A percentile compares a stretch with the other conserved stretches of the same genome.
Conservation (phyloP, 2,329 filamentous ascomycete species). For the Chaetomium sp. region DNA sequence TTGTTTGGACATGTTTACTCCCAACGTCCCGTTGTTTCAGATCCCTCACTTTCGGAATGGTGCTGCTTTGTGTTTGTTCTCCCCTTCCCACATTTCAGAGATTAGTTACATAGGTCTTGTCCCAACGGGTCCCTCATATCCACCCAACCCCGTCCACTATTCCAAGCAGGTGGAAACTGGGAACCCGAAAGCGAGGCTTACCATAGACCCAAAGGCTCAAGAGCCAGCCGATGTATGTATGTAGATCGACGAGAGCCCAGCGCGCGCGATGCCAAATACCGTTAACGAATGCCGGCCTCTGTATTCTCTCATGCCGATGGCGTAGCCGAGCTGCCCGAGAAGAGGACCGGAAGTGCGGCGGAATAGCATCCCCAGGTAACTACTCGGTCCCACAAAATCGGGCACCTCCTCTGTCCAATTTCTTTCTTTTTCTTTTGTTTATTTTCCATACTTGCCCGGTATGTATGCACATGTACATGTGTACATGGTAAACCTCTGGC, state of each 20-base stretch:
- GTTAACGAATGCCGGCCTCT: background rate
- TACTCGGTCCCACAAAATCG: background rate
- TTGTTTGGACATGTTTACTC: background rate
- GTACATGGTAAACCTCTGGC: no score
- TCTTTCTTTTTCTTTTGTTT: background rate
- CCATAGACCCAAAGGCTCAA: no score
- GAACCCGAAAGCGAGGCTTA: background rate
- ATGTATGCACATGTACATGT: background rate
- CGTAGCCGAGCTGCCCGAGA: background rate
- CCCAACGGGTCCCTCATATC: background rate
- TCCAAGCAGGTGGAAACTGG: background rate
- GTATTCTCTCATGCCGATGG: background rate
- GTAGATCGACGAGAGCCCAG: no score
- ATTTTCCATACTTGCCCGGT: no score
- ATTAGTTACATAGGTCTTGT: no score
- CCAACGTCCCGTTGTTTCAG: background rate
- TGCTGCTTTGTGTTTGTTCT: background rate
- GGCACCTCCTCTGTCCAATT: background rate
- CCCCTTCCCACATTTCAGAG: background rate
- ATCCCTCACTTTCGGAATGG: background rate
- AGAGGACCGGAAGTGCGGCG: no score
- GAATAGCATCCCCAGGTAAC: no score
- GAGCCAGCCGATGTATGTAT: no score
- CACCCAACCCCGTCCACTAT: background rate
- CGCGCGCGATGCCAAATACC: no score